These are phyloP conservation scores for barley (Hordeum vulgare) DNA, from an alignment of 176 grass and related monocot genomes.

Conservation along the genomic window MorexV3_pseudomolecules_assembly NC_058523.1:544494087-544494586, in stretches of 20 bases:
- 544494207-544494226: too few relatives aligned
- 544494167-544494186: background rate
- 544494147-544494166: background rate
- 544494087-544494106: background rate
- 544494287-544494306: background rate
- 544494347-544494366: too few relatives aligned
- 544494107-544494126: background rate
- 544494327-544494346: too few relatives aligned
- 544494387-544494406: background rate
- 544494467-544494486: background rate
- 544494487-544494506: background rate
- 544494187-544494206: background rate
- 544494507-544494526: background rate
- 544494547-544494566: background rate
- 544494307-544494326: too few relatives aligned
- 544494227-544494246: too few relatives aligned
- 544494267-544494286: background rate
- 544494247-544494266: too few relatives aligned
- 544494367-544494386: too few relatives aligned
- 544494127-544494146: too few relatives aligned
- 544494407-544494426: background rate
- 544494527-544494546: background rate
- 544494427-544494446: background rate
- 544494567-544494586: background rate
- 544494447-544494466: background rate